Evolutionary conservation across 2,329 filamentous ascomycete genomes (phyloP).

Genomic region (Clathrospora elynae): DNA sequence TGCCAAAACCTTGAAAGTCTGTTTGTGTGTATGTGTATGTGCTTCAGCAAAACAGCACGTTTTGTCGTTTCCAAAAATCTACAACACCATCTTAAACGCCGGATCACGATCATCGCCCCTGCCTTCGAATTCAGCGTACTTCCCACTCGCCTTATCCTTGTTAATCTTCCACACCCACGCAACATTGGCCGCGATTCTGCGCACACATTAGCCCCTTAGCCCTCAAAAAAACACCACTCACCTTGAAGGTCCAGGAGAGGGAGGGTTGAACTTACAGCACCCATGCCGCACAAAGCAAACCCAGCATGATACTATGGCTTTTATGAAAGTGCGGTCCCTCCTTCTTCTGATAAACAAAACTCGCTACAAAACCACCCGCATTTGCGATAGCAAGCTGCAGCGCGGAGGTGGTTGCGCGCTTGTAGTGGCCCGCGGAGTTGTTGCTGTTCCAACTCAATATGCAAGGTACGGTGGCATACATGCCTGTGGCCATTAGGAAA

Average conservation of each 20-base stretch:
- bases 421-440: slow-evolving; percentile 72
- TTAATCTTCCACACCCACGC: slow-evolving; percentile 68
- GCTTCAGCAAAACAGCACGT: too few species aligned
- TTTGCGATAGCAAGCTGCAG: slow-evolving; percentile 71
- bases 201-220: not conserved
- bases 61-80: too few species aligned
- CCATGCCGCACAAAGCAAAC: slow-evolving; percentile 66
- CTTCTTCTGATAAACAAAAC: slow-evolving; percentile 64
- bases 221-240: too few species aligned
- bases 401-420: slow-evolving; percentile 69
- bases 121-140: slow-evolving; percentile 62
- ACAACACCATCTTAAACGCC: slow-evolving; percentile 65
- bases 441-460: slow-evolving; percentile 70
- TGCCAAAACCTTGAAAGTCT: too few species aligned
- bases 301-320: slow-evolving; percentile 66
- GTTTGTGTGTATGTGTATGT: too few species aligned
- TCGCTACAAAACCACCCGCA: slow-evolving; percentile 68
- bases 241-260: not conserved
- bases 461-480: slow-evolving; percentile 67
- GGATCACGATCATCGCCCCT: slow-evolving; percentile 68
- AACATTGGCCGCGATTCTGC: slow-evolving; percentile 64
- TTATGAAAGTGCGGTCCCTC: slow-evolving; percentile 64
- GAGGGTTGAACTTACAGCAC: slow-evolving; percentile 59
- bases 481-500: slow-evolving; percentile 68
- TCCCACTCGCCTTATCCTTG: slow-evolving; percentile 64